phyloP scores from a whole-genome alignment of 2,329 filamentous ascomycete species.

The Penicillium sp. region DNA sequence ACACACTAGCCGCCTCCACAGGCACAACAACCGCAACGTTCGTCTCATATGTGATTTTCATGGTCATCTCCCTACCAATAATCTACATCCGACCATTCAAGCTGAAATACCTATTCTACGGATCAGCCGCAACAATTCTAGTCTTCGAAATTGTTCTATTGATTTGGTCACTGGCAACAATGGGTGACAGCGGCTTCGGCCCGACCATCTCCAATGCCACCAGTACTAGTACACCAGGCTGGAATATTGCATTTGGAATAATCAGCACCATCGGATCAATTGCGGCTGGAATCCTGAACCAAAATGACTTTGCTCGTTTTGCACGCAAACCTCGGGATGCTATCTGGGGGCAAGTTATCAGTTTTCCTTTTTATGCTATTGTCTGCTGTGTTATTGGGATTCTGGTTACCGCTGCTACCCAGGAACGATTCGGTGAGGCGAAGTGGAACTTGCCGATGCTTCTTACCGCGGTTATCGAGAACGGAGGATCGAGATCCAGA shows the following conservation, averaged over 20 bases:
- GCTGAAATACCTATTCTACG: neutral
- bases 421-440: neutral
- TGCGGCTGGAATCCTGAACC: neutral
- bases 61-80: neutral
- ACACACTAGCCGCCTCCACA: neutral
- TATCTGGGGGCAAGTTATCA: neutral
- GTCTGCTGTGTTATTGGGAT: neutral
- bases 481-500: neutral
- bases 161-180: neutral
- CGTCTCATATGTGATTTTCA: neutral
- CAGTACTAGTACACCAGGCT: neutral
- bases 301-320: neutral
- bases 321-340: neutral
- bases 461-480: neutral
- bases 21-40: neutral
- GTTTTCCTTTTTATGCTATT: neutral
- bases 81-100: neutral
- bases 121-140: neutral
- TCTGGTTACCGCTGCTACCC: neutral
- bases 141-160: neutral
- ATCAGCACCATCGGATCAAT: neutral
- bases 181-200: neutral
- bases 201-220: neutral
- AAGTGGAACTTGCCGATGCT: neutral
- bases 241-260: neutral